These are phyloP conservation scores for Tricholoma bakamatsutake DNA, from an alignment of 768 basidiomycete species.

Conservation along the genomic window DNA sequence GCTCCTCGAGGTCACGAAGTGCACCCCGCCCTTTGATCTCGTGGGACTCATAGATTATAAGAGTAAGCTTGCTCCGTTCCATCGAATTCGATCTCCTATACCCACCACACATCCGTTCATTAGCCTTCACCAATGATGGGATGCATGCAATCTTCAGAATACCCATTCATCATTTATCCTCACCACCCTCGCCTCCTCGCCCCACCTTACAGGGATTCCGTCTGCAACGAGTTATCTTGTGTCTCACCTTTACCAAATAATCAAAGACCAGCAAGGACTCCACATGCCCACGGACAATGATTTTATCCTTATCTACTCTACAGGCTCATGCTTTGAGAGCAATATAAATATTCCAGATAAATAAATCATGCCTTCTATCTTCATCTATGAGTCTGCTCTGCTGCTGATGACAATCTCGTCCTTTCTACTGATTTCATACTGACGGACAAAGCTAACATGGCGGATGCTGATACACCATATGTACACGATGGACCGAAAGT, in stretches of 20 bases:
- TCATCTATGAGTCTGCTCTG: conserved; percentile 10
- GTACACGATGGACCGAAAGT: conserved; percentile 78
- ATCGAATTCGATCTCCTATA: conserved; percentile 6
- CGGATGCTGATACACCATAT: conserved; percentile 57
- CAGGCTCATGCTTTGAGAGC: conserved; percentile 12
- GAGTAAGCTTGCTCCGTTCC: conserved; percentile 2
- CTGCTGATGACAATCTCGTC: conserved; percentile 26
- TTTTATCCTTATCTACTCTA: conserved; percentile 10
- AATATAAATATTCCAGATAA: conserved; percentile 4
- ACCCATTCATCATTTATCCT: not conserved
- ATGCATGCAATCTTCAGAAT: not conserved
- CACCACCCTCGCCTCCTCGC: not conserved
- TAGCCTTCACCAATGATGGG: not conserved
- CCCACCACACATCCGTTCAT: conserved; percentile 4
- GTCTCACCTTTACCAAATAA: not conserved
- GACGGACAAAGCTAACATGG: conserved; percentile 56
- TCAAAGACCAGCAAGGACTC: not conserved
- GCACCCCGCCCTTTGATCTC: conserved; percentile 14
- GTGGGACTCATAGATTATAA: conserved; percentile 9
- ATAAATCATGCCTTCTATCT: conserved; percentile 1
- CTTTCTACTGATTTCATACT: conserved; percentile 49
- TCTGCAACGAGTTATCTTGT: not conserved
- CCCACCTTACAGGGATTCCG: not conserved
- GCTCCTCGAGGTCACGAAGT: conserved; percentile 18
- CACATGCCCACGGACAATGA: not conserved